Percentiles rank a stretch among this genome's conserved stretches.
Conservation (phyloP, 345 rosid genomes). For the Euclidium syriacum region DNA sequence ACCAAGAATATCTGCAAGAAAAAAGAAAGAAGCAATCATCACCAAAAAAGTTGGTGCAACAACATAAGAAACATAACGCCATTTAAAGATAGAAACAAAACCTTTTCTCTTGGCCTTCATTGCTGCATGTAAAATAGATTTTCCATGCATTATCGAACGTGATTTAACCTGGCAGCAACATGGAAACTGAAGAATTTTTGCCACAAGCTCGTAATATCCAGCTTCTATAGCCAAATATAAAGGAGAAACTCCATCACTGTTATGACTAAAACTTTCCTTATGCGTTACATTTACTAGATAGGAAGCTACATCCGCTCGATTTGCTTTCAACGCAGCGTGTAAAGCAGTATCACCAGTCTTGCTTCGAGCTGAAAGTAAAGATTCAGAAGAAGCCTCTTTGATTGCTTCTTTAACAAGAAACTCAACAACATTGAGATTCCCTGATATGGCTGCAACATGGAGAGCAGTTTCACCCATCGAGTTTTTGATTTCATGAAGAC, state of each 20-base stretch:
- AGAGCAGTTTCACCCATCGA: background rate
- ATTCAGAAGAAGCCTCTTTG: background rate
- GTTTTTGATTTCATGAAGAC: background rate
- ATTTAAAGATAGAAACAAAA: background rate
- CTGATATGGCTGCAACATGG: constrained; percentile 17
- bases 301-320: background rate
- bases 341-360: background rate
- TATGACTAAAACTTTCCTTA: background rate
- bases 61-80: too few species aligned
- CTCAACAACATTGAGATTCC: background rate
- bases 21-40: too few species aligned
- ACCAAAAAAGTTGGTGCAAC: too few species aligned
- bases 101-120: constrained; percentile 1
- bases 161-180: background rate
- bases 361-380: background rate
- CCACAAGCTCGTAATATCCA: background rate
- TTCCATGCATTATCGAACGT: background rate
- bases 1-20: background rate
- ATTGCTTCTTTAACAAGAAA: background rate
- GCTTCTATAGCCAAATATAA: constrained; percentile 12
- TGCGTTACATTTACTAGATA: background rate
- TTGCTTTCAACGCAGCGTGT: background rate
- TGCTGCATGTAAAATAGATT: constrained; percentile 5
- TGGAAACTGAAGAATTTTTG: background rate
- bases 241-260: background rate